Evolutionary conservation across 257 asterid genomes (phyloP).

Genomic region (Fraxinus quadrangulata): DNA sequence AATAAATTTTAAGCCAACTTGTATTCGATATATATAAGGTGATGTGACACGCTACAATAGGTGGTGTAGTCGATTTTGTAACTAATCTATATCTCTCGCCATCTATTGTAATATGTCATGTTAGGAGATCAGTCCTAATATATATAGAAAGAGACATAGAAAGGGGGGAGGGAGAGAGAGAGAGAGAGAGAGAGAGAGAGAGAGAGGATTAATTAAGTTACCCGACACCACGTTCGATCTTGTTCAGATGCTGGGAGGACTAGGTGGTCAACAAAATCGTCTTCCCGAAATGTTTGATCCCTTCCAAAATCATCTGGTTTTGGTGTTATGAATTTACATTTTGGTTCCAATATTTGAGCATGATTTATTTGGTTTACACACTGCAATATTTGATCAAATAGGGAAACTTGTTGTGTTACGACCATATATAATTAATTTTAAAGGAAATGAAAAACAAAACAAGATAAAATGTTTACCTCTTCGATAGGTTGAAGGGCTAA

Average conservation of each 20-base stretch:
- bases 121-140: too few species aligned
- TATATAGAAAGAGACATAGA: neutral
- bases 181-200: too few species aligned
- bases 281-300: conserved; percentile 6
- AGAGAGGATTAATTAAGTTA: conserved; percentile 4
- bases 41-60: too few species aligned
- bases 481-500: conserved; percentile 31
- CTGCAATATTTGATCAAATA: conserved; percentile 25
- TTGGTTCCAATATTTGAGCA: conserved; percentile 40
- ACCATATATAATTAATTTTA: too few species aligned
- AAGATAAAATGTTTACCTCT: conserved; percentile 26
- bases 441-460: neutral
- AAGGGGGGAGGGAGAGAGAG: neutral
- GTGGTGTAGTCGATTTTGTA: too few species aligned
- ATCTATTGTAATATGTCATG: too few species aligned
- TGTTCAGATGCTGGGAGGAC: conserved; percentile 17
- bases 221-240: conserved; percentile 37
- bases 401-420: neutral
- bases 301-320: conserved; percentile 8
- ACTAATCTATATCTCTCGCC: too few species aligned
- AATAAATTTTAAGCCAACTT: neutral
- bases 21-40: too few species aligned
- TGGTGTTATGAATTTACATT: conserved; percentile 32
- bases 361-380: conserved; percentile 16
- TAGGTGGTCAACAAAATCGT: conserved; percentile 25